Conservation (phyloP, 2,329 filamentous ascomycete species). For the Penicillium sp. region DNA sequence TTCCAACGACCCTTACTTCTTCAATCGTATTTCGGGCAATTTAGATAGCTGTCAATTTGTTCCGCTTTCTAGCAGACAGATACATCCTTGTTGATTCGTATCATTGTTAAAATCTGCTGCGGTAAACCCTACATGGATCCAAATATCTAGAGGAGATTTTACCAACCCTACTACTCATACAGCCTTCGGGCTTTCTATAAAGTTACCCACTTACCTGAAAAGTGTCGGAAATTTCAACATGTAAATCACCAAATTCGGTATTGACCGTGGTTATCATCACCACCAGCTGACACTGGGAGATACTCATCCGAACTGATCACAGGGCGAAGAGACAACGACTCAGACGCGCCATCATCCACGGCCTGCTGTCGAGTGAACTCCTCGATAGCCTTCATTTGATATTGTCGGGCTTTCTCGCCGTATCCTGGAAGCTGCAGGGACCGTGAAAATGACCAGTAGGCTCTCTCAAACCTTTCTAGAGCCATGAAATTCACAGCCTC, state of each 20-base stretch:
- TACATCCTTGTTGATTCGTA: too few relatives aligned
- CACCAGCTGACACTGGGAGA: background rate
- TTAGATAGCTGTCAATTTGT: background rate
- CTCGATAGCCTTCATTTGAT: constrained; percentile 19
- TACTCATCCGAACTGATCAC: constrained; percentile 6
- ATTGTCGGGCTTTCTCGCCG: constrained; percentile 17
- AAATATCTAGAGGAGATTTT: too few relatives aligned
- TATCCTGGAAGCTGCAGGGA: constrained; percentile 25
- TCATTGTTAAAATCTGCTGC: too few relatives aligned
- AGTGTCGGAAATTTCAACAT: background rate
- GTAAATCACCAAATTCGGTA: background rate
- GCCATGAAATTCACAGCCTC: constrained; percentile 25
- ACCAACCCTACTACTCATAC: too few relatives aligned
- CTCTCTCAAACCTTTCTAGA: constrained; percentile 17
- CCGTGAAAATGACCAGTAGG: constrained; percentile 23
- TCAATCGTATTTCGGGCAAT: background rate
- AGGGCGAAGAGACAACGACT: constrained; percentile 10
- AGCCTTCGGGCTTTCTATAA: background rate
- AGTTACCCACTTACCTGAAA: background rate
- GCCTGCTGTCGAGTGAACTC: constrained; percentile 11
- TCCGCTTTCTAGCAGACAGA: background rate
- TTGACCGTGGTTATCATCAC: background rate
- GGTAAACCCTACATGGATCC: too few relatives aligned
- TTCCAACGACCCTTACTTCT: background rate
- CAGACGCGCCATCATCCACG: constrained; percentile 2